A percentile compares a stretch with the other conserved stretches of the same genome.
Conservation (phyloP, 345 rosid genomes). For the Citrus sinensis region DVS_A1.0 CM039163.1:13313001-13313500, state of each 20-base stretch:
- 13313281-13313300: conserved; percentile 24
- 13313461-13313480: conserved; percentile 20
- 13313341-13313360: conserved; percentile 18
- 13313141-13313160: not conserved
- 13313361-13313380: conserved; percentile 30
- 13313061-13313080: no score
- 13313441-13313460: conserved; percentile 24
- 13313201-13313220: not conserved
- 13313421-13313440: conserved; percentile 20
- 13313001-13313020: no score
- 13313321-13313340: conserved; percentile 23
- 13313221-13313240: not conserved
- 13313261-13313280: conserved; percentile 18
- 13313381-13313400: conserved; percentile 22
- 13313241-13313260: not conserved
- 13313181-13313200: not conserved
- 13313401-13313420: conserved; percentile 21
- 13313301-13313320: conserved; percentile 29
- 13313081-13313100: no score
- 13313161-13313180: not conserved
- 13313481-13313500: not conserved
- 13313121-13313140: no score
- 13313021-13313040: no score
- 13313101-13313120: no score
- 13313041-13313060: no score